Percentiles rank a stretch among this genome's conserved stretches.
Evolutionary conservation across 2,329 filamentous ascomycete genomes (phyloP).

Genomic region (Tolypocladium endophyticum): DNA sequence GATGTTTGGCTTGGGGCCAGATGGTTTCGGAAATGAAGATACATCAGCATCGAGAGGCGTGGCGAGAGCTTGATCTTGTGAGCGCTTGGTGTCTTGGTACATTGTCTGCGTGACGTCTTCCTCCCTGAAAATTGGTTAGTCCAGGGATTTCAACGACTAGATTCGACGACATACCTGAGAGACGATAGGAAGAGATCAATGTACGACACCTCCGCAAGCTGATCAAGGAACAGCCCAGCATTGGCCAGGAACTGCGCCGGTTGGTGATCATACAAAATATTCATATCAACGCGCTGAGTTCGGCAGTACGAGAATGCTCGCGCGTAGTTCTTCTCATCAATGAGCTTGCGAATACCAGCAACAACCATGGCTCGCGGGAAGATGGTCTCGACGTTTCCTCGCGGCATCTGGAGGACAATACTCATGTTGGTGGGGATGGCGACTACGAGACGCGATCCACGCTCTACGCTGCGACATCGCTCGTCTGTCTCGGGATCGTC

Average conservation of each 20-base stretch:
- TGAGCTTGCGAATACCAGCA: slow-evolving; percentile 72
- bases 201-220: slow-evolving; percentile 70
- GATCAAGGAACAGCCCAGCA: slow-evolving; percentile 68
- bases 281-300: slow-evolving; percentile 93
- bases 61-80: slow-evolving; percentile 10
- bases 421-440: slow-evolving; percentile 82
- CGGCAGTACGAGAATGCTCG: slow-evolving; percentile 81
- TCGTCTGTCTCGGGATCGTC: slow-evolving; percentile 92
- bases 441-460: slow-evolving; percentile 76
- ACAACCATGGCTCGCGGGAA: slow-evolving; percentile 88
- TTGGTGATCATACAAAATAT: slow-evolving; percentile 90
- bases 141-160: background rate
- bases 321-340: slow-evolving; percentile 71
- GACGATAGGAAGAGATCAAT: slow-evolving; percentile 89
- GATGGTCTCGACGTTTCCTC: slow-evolving; percentile 91
- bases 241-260: slow-evolving; percentile 74
- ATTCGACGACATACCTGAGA: slow-evolving; percentile 47
- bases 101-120: slow-evolving; percentile 91
- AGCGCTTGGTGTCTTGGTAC: slow-evolving; percentile 72
- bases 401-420: slow-evolving; percentile 85
- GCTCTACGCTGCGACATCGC: slow-evolving; percentile 81
- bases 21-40: slow-evolving; percentile 6
- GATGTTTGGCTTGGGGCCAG: slow-evolving; percentile 61
- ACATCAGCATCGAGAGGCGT: slow-evolving; percentile 5
- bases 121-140: slow-evolving; percentile 37